phyloP scores from a whole-genome alignment of 148 eudicot species.

The Diospyros kaki region DNA sequence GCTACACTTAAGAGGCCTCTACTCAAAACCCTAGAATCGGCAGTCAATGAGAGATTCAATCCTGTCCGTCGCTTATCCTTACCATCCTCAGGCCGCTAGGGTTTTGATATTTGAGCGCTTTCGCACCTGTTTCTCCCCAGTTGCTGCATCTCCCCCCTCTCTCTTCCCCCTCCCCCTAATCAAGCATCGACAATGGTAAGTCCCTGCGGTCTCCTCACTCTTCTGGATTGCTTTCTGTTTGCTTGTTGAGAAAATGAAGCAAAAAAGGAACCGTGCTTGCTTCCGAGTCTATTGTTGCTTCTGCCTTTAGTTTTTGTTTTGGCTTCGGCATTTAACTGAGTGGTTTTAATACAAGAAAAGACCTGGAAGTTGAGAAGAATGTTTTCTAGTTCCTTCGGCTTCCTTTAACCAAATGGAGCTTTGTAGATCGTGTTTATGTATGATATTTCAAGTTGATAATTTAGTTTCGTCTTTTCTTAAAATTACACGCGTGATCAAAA shows the following conservation, averaged over 20 bases:
- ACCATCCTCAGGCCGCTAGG: conserved; percentile 5
- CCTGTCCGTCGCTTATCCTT: conserved; percentile 6
- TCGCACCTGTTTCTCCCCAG: background rate
- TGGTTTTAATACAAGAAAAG: background rate
- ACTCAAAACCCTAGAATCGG: background rate
- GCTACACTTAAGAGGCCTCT: background rate
- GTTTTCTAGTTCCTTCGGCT: background rate
- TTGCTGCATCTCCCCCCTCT: background rate
- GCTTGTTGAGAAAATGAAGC: too few relatives aligned
- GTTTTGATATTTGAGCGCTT: conserved; percentile 11
- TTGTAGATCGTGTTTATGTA: background rate
- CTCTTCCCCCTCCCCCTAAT: background rate
- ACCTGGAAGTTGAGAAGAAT: background rate
- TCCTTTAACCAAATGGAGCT: background rate
- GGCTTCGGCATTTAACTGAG: background rate
- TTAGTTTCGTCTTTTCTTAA: background rate
- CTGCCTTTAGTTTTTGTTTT: background rate
- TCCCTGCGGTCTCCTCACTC: background rate
- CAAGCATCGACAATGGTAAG: conserved; percentile 11
- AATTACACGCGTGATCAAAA: background rate
- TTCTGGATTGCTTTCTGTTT: background rate
- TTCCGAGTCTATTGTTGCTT: background rate
- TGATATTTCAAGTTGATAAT: background rate
- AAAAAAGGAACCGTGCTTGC: background rate
- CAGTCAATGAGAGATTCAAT: background rate